phyloP scores from a whole-genome alignment of 306 rosid genomes.

The Luffa aegyptiaca region DNA sequence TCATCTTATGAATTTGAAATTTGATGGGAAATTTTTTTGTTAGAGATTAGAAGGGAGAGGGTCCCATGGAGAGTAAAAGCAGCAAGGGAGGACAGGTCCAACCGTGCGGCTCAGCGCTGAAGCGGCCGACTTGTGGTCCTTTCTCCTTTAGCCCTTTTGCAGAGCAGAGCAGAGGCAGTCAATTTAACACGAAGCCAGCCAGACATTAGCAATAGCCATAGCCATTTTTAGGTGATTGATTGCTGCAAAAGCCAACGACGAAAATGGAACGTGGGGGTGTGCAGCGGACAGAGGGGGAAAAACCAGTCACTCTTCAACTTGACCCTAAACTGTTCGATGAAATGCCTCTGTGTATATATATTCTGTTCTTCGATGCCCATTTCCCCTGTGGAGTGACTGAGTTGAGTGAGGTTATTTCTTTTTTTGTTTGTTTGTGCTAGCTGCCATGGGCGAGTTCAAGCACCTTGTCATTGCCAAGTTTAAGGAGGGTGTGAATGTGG shows the following conservation, averaged over 20 bases:
- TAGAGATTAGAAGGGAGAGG: neutral
- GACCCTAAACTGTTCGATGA: constrained; percentile 4
- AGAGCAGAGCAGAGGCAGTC: neutral
- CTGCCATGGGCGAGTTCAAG: constrained; percentile 64
- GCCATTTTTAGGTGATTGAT: constrained; percentile 18
- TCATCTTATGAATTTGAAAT: neutral
- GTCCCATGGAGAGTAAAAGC: neutral
- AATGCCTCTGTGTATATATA: neutral
- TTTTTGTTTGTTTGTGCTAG: neutral
- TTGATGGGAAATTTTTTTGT: neutral
- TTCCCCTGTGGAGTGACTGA: neutral
- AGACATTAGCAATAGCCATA: neutral
- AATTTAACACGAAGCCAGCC: neutral
- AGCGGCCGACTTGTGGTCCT: constrained; percentile 32
- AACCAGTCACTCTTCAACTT: constrained; percentile 22
- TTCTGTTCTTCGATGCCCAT: neutral
- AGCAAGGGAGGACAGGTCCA: neutral
- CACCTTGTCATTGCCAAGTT: constrained; percentile 81
- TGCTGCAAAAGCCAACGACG: constrained; percentile 14
- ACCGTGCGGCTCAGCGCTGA: constrained; percentile 20
- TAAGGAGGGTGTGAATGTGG: constrained; percentile 61
- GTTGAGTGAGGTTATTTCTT: neutral
- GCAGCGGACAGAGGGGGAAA: constrained; percentile 16
- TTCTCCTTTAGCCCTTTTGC: neutral
- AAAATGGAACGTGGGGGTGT: constrained; percentile 30